These are phyloP conservation scores for Lepidium campestre DNA, from an alignment of 441 rosid genomes.

Conservation along the genomic window DNA sequence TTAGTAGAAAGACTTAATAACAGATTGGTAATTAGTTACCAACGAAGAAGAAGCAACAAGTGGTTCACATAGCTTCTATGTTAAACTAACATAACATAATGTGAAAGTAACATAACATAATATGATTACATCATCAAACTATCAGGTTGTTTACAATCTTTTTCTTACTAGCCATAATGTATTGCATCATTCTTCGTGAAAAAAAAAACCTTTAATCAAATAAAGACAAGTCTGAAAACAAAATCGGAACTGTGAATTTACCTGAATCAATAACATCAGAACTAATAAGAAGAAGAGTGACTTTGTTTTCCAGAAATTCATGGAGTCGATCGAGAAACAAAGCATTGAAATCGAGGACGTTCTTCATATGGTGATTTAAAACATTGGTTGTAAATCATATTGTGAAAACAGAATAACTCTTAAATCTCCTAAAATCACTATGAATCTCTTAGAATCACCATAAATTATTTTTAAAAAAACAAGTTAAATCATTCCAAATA, in stretches of 20 bases:
- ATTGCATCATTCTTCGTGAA: too few relatives aligned
- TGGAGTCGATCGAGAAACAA: slow-evolving; percentile 57
- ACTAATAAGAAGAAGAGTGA: slow-evolving; percentile 73
- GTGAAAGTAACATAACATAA: background rate
- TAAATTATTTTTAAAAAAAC: too few relatives aligned
- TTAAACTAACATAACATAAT: background rate
- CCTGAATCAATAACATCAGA: slow-evolving; percentile 42
- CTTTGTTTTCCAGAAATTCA: slow-evolving; percentile 50
- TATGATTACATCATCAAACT: background rate
- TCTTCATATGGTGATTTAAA: too few relatives aligned
- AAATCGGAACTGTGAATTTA: background rate
- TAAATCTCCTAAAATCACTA: too few relatives aligned
- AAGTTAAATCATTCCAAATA: too few relatives aligned
- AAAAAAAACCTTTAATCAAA: background rate
- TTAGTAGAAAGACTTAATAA: too few relatives aligned
- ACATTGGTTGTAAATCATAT: too few relatives aligned
- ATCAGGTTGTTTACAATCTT: background rate
- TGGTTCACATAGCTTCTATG: background rate
- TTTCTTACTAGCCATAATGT: background rate
- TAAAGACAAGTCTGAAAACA: background rate
- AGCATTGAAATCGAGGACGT: slow-evolving; percentile 67
- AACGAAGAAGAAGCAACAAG: background rate
- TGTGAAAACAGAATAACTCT: too few relatives aligned
- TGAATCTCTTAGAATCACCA: too few relatives aligned
- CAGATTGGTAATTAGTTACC: too few relatives aligned